Percentiles rank a stretch among this genome's conserved stretches.
Conservation (phyloP, 441 rosid species). For the Croton setiger region DNA sequence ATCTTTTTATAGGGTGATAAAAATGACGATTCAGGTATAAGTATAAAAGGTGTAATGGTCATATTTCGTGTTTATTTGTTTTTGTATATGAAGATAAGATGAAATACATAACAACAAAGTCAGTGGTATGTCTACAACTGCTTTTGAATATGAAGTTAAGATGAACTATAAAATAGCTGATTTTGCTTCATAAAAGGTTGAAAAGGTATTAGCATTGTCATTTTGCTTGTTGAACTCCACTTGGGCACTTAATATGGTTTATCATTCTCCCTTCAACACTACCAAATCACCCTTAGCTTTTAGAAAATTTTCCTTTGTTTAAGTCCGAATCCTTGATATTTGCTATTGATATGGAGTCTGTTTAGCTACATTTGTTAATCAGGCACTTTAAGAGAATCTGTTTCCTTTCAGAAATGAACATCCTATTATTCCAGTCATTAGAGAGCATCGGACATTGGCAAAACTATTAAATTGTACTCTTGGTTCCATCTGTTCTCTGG, state of each 20-base stretch:
- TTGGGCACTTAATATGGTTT: not conserved
- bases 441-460: slow-evolving; percentile 89
- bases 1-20: not conserved
- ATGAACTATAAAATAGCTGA: not conserved
- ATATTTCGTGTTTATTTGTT: not conserved
- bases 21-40: not conserved
- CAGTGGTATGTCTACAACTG: not conserved
- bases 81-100: not conserved
- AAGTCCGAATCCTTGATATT: too few relatives aligned
- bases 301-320: not conserved
- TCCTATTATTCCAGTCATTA: slow-evolving; percentile 84
- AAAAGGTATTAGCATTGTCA: not conserved
- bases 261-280: not conserved
- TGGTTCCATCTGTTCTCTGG: slow-evolving; percentile 85
- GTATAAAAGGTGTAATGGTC: not conserved
- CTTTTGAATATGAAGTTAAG: not conserved
- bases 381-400: slow-evolving; percentile 22
- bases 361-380: not conserved
- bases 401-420: slow-evolving; percentile 75
- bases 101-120: not conserved
- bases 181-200: slow-evolving; percentile 1
- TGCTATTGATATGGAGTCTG: not conserved
- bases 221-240: not conserved
- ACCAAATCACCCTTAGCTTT: not conserved
- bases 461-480: slow-evolving; percentile 87